Evolutionary conservation across 2,329 filamentous ascomycete genomes (phyloP), one percentile per base, ranked within the genome.

Genomic region (Neofusicoccum ribis): DNA sequence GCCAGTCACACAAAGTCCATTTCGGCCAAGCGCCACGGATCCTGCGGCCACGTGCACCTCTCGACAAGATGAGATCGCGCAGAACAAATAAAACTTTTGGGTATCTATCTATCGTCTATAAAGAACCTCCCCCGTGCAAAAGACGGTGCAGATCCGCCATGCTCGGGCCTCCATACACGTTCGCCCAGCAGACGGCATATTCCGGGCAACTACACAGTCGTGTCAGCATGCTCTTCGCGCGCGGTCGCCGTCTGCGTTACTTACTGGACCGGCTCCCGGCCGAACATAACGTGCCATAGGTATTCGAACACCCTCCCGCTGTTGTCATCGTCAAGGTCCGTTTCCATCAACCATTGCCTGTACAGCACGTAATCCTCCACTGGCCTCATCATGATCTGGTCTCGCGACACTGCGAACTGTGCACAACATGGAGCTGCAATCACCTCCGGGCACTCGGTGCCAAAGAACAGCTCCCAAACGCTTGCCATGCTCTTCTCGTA

Each of bases 321-420:
- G 5, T 65, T 71, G 37, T 72, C 69, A 63, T 74, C 72, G 47
- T 72, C 69, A 51, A 73, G 70, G n/a, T 65, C 65, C 17, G 72
- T 73, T 65, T 65, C 58, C 64, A 72, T 66, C 44, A 73, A 23
- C 71, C 72, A 75, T 20, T 67, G 62, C 67, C 71, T 71, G 20
- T 65, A 70, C 46, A 69, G 64, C 65, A 70, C 66, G 58, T 77
- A 78, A 36, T 77, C 74, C 5, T 67, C 66, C 54, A 73, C 69
- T 20, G 70, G 67, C 27, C 72, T 58, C 64, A 68, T 68, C 61
- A 68, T 64, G 3, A 78, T 68, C 65, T 75, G 72, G 23, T 66
- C 67, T 31, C 63, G 69, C 15, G 68, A 72, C 2, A 78, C 76
- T 9, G 72, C 77, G 64, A 78, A 78, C 51, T 75, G 46, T 23